Base-by-base conservation (phyloP, 2,329 filamentous ascomycete species). In the Aspergillus chevalieri region DNA sequence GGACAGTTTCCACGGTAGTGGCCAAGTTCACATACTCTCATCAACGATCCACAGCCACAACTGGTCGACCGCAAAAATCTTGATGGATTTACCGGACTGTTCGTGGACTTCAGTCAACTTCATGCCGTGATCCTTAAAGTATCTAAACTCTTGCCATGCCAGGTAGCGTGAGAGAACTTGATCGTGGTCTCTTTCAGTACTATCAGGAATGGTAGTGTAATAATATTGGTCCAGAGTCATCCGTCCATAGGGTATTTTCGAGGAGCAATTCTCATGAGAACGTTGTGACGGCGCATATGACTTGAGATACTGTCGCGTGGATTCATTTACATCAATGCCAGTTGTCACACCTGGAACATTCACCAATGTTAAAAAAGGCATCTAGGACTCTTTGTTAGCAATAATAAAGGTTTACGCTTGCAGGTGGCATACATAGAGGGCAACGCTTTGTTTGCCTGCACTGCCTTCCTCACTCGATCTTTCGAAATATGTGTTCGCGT, bases 21-120 rank as follows among this genome's bases (percentile, higher is more conserved):
- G 6, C 9, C 21, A 43, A 24, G n/a, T 2, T 33, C 21, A 39
- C 54, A 26, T 52, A 59, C 53, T 43, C 3, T 53, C 48, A 19
- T 55, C 52, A n/a, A 57, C 38, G 17, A 57, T 52, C 57, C 57
- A 58, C 7, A 59, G 43, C 57, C 57, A 59, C 2, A 59, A 47
- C 26, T 58, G 56, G 48, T 55, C 52, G 10, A 60, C 52, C 9
- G 47, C 44, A n/a, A 58, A 36, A 22, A 57, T 54, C 42, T 34
- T 30, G 14, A 33, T 17, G n/a, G 22, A 17, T 10, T 15, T 22
- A 22, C 21, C 22, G 14, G 12, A 6, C 21, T n/a, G 4, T n/a
- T 14, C 6, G 9, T n/a, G 3, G 21, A 22, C 3, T 19, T 47
- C 41, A 44, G 21, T 46, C 24, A 19, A 24, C 15, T 12, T 12